Conservation (phyloP, 176 grass and related monocot species). For the Aegilops sharonensis region DNA sequence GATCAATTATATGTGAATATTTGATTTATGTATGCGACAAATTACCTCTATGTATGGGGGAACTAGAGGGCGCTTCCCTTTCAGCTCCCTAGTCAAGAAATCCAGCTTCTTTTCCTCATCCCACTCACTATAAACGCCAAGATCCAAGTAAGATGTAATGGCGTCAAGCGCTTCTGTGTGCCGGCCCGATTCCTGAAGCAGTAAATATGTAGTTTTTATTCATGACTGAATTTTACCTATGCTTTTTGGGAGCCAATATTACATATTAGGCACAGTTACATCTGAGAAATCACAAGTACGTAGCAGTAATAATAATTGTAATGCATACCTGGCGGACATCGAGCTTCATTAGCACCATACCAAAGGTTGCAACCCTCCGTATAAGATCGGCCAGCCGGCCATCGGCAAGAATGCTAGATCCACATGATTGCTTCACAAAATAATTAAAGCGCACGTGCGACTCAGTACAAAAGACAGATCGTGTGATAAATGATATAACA, state of each 20-base stretch:
- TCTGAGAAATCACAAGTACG: background rate
- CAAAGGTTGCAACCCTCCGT: constrained; percentile 83
- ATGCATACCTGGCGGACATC: constrained; percentile 73
- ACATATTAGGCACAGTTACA: background rate
- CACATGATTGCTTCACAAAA: constrained; percentile 86
- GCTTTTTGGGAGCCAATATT: background rate
- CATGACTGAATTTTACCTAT: background rate
- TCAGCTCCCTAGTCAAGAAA: constrained; percentile 83
- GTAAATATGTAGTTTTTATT: background rate
- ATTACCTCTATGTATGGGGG: constrained; percentile 73
- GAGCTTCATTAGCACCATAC: constrained; percentile 90
- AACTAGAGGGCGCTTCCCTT: constrained; percentile 87
- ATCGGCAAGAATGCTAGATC: constrained; percentile 69
- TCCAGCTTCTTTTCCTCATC: constrained; percentile 79
- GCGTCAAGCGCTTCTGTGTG: constrained; percentile 90
- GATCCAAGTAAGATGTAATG: constrained; percentile 76
- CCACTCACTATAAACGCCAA: constrained; percentile 88
- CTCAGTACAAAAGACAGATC: background rate
- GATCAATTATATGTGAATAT: background rate
- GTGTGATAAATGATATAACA: background rate
- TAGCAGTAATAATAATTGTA: background rate
- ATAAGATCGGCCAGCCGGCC: constrained; percentile 91
- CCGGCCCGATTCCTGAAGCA: constrained; percentile 64
- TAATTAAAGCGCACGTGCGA: background rate
- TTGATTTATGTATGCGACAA: background rate